Percentiles rank a stretch among this genome's conserved stretches.
phyloP scores from a whole-genome alignment of 345 rosid genomes.

The Gossypium raimondii region DNA sequence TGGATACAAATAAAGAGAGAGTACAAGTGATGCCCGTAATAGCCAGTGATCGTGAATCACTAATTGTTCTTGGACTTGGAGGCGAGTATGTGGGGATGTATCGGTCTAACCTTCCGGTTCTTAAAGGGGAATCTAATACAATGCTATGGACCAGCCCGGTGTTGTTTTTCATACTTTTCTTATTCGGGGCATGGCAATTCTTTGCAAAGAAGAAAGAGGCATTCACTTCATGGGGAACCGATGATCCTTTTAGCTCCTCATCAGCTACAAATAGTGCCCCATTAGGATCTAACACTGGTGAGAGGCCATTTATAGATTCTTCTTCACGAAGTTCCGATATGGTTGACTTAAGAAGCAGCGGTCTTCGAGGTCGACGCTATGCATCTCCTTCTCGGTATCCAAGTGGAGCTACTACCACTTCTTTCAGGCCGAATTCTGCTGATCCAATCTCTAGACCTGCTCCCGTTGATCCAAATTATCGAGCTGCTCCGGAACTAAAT shows the following conservation, averaged over 20 bases:
- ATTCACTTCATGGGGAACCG: conserved; percentile 92
- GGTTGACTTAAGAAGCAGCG: conserved; percentile 53
- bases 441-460: conserved; percentile 54
- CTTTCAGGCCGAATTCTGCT: conserved; percentile 53
- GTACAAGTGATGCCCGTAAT: conserved; percentile 46
- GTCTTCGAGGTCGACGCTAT: conserved; percentile 56
- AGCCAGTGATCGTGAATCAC: conserved; percentile 77
- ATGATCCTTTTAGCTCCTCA: conserved; percentile 67
- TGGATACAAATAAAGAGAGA: conserved; percentile 21
- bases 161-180: conserved; percentile 68
- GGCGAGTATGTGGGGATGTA: conserved; percentile 73
- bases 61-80: conserved; percentile 74
- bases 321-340: conserved; percentile 54
- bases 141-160: conserved; percentile 92
- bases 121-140: conserved; percentile 60
- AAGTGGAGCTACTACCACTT: conserved; percentile 47
- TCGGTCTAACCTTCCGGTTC: conserved; percentile 61
- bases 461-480: conserved; percentile 48
- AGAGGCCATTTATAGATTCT: conserved; percentile 53
- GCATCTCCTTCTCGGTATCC: conserved; percentile 63
- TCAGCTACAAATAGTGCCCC: conserved; percentile 41
- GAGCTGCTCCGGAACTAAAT: conserved; percentile 58
- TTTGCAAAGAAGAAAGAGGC: conserved; percentile 96
- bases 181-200: conserved; percentile 88
- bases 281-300: conserved; percentile 43